Evolutionary conservation across 352 stramenopile genomes (phyloP).

Genomic region (Lagenidium giganteum): DNA sequence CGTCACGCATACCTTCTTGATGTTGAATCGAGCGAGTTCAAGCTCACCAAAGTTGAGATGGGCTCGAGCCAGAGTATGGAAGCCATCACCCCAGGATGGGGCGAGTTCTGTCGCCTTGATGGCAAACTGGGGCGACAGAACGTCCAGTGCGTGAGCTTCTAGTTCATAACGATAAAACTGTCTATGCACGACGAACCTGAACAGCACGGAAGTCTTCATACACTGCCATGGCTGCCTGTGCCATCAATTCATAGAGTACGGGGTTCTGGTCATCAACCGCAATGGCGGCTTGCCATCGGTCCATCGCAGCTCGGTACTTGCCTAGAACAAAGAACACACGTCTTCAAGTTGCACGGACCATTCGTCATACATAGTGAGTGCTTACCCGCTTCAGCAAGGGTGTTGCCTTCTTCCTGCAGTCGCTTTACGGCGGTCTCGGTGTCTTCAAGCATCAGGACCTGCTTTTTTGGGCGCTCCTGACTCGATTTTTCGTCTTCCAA

Average conservation of each 20-base stretch:
- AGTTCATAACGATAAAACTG: background rate
- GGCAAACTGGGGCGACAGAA: conserved; percentile 33
- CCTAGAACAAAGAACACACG: too few relatives aligned
- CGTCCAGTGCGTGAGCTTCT: background rate
- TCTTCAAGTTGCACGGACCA: too few relatives aligned
- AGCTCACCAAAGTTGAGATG: conserved; percentile 83
- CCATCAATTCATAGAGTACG: conserved; percentile 57
- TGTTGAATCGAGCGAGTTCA: conserved; percentile 39
- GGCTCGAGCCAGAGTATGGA: conserved; percentile 57
- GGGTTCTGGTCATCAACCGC: conserved; percentile 37
- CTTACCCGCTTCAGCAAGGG: conserved; percentile 48
- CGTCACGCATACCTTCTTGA: conserved; percentile 35
- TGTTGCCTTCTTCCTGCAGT: conserved; percentile 75
- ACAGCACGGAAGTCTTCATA: conserved; percentile 76
- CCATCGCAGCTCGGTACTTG: conserved; percentile 56
- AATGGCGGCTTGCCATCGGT: conserved; percentile 57
- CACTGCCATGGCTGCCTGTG: conserved; percentile 64
- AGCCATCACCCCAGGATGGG: conserved; percentile 60
- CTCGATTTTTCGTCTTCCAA: background rate
- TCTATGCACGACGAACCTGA: conserved; percentile 16
- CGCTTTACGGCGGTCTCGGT: conserved; percentile 39
- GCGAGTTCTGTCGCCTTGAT: conserved; percentile 44
- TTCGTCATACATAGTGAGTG: background rate
- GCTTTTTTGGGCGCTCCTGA: conserved; percentile 5
- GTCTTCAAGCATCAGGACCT: conserved; percentile 50